Evolutionary conservation across 441 rosid genomes (phyloP), one percentile per base, ranked within the genome.

Genomic region (Rhodomyrtus psidioides): DNA sequence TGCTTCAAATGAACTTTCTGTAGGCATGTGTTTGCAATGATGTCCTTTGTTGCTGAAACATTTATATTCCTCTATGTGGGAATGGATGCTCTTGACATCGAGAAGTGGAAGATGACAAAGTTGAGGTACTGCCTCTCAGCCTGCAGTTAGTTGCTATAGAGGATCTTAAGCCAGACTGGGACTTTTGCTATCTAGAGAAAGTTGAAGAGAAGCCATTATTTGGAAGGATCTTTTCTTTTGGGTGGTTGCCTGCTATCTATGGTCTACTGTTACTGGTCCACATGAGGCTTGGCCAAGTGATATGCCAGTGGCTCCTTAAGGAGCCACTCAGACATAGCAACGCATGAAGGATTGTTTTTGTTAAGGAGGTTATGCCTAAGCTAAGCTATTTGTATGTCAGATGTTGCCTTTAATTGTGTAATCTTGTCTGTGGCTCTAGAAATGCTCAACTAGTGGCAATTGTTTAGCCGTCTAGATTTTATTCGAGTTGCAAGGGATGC

Each of bases 11-110:
- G 21, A 70, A 70, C n/a, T 70, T 70, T 86, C 24, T 81, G 86
- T 91, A 95, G 99, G 95, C 95, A 95, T 87, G 92, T 92, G 9
- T 97, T 97, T 88, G 95, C 98, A 9, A 95, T 93, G 96, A 55
- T 97, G 95, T 97, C 99, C 28, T 95, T 95, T 86, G 89, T 96
- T 60, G 96, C 99, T 6, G 98, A 97, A 88, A 96, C 97, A 24
- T 93, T 96, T 90, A 97, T 97, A 90, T 96, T 97, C 91, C 92
- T 97, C 7, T 97, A 97, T 83, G 97, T 97, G 55, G 99, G 98
- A 86, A 94, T 96, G 94, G 99, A 97, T 92, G 97, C 98, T 75
- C 91, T 97, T 82, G 99, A 95, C 88, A 88, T 92, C 28, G 94
- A 92, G 87, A 97, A 94, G 85, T 95, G 99, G 98, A 95, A 91